Base-by-base conservation (phyloP, 2,329 filamentous ascomycete species). In the Scedosporium apiospermum region DNA sequence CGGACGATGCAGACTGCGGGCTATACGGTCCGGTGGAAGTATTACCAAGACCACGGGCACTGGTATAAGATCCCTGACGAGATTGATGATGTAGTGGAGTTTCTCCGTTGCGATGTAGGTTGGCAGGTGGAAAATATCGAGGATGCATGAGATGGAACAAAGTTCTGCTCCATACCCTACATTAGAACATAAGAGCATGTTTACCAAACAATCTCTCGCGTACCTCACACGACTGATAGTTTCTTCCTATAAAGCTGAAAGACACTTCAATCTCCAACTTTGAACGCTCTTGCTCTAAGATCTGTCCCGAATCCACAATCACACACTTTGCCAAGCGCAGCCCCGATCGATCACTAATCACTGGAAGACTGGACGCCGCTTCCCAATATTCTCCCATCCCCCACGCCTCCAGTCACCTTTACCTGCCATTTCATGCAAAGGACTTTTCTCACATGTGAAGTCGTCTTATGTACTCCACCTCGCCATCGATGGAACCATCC, bases 61-160 rank as follows among this genome's bases (percentile, higher is more conserved):
- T 81, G 80, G 77, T 79, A 80, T 65, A 78, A 75, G 63, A 69
- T 79, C 14, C 77, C 78, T 0, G 76, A 81, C 55, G 76, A 79
- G 65, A 75, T 80, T 63, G 75, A 80, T 66, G 77, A 80, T 67
- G 73, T 78, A 60, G 67, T 75, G 9, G 58, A 44, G 58, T 60
- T 60, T 41, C 58, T 60, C 21, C 18, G n/a, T 14, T 14, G n/a
- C 7, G 38, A 23, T 41, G 21, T 49, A 6, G 58, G 41, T 34
- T 60, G 58, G 58, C 12, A 44, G 21, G 41, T 46, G 18, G 38
- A 60, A 10, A 46, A 27, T 14, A 60, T 34, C 34, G 53, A 30
- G 34, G 34, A 9, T 12, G 18, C 51, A 55, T 26, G 14, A 27
- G 51, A 14, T 55, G n/a, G 27, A 57, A 57, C 5, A 12, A 26